Conservation (phyloP, 352 stramenopile species). For the Globisporangium yorkense region DNA sequence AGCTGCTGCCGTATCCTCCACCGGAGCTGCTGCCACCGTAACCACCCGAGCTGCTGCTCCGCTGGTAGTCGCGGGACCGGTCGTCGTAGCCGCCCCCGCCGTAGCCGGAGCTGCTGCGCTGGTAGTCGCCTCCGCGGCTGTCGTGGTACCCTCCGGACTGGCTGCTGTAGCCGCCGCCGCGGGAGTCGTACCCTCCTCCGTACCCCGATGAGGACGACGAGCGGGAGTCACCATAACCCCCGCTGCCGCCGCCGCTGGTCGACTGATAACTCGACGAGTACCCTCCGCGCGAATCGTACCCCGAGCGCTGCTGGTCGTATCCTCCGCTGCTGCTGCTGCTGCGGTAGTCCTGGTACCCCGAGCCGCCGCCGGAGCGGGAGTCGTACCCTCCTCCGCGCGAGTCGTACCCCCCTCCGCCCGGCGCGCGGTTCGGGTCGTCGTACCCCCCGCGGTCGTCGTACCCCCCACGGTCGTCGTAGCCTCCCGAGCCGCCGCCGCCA, state of each 20-base stretch:
- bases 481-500: slow-evolving; percentile 5
- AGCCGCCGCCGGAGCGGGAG: slow-evolving; percentile 16
- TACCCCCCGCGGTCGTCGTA: slow-evolving; percentile 15
- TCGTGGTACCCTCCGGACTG: slow-evolving; percentile 1
- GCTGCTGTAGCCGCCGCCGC: slow-evolving; percentile 17
- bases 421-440: slow-evolving; percentile 10
- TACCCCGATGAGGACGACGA: slow-evolving; percentile 19
- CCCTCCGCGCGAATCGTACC: slow-evolving; percentile 18
- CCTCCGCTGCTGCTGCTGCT: slow-evolving; percentile 4
- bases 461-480: slow-evolving; percentile 22
- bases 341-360: background rate
- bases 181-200: slow-evolving; percentile 16
- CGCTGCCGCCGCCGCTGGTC: slow-evolving; percentile 10
- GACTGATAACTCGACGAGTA: background rate
- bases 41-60: background rate
- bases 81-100: slow-evolving; percentile 28
- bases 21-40: background rate
- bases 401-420: slow-evolving; percentile 22
- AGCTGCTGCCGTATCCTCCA: slow-evolving; percentile 21
- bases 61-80: slow-evolving; percentile 8
- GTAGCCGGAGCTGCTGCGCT: slow-evolving; percentile 8
- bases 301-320: slow-evolving; percentile 11
- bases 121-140: slow-evolving; percentile 1
- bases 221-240: slow-evolving; percentile 19
- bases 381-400: slow-evolving; percentile 14